Base-by-base conservation (phyloP, 2,329 filamentous ascomycete genomes). In the Chalaropsis thielavioides region DNA sequence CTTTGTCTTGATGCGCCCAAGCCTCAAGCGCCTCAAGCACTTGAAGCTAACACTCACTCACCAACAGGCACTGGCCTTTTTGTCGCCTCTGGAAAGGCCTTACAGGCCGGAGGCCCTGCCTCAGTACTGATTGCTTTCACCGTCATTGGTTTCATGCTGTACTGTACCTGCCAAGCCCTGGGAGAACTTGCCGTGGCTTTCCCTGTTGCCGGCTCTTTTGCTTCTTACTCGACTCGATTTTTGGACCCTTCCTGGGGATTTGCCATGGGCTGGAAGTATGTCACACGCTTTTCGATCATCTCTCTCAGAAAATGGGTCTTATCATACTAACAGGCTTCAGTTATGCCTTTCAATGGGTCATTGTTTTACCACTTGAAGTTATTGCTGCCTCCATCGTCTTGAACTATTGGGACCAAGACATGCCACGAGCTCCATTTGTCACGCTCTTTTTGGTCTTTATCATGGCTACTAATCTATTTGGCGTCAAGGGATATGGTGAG, bases 231-330 rank as follows among this genome's bases (percentile, higher is more conserved):
- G 19, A 96, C 90, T 38, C 84, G 92, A 19, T 96, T 97, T 71
- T 75, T 97, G 19, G 91, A 96, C 72, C 92, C 92, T 0, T 92
- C 92, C 0, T 96, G 90, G 90, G 91, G 91, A 0, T 95, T 95
- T 72, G 89, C 90, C 59, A 95, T 96, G 89, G 91, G 90, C 17
- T 95, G 90, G 90, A 95, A 95, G 81, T 89, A 74, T 74, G 83
- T 80, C 19, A 51, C 11, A 24, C 11, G 6, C 49, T 22, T 17
- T 22, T 17, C 2, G 1, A 15, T 19, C 10, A 8, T 63, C 31
- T 61, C 51, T 64, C 17, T n/a, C 19, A 24, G 11, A 35, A n/a
- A n/a, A n/a, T 35, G 54, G 2, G n/a, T 10, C 6, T 35, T 8
- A 24, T 65, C 19, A 24, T 65, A 17, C 58, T 65, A 40, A 68